Evolutionary conservation across 2,329 filamentous ascomycete genomes (phyloP), one percentile per base, ranked within the genome.

Genomic region (Neofusicoccum laricinum): DNA sequence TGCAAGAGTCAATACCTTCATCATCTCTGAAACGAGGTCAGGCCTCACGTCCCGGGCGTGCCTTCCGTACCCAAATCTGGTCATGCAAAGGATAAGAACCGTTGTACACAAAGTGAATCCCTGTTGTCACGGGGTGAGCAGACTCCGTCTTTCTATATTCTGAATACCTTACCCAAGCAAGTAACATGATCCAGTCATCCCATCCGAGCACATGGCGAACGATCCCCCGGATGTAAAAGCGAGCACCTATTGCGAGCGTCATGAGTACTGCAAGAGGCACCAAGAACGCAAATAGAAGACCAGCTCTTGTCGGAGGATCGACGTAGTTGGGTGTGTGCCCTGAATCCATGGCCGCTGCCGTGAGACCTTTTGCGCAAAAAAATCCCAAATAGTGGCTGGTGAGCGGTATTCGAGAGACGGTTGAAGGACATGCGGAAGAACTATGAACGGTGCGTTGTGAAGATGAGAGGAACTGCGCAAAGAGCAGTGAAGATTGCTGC

Each of bases 281-380:
- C 10, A 67, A 53, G 12, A 73, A 41, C 2, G 67, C 71, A 63
- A 75, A 61, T 0, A 71, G 68, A 58, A 72, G 21, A 11, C 70
- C 69, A 8, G 66, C 61, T 2, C 68, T 65, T 1, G 69, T 74
- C 2, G 65, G 55, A 3, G 72, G 72, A 45, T 73, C 58, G 32
- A 71, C 69, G 68, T 72, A 74, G 30, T 75, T 74, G 6, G 71
- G 71, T 15, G 64, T 17, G 1, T 72, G 72, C 45, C 70, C 73
- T 2, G 69, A n/a, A 3, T 25, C 50, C 38, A 55, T 41, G 50
- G 7, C 32, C 5, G 25, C 4, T 30, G 25, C 7, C 25, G 25
- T 30, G 25, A 30, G 5, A 6, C 25, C 5, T 30, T 30, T 7
- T 30, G 25, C n/a, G n/a, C n/a, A n/a, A n/a, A n/a, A n/a, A n/a